A percentile compares a stretch with the other conserved stretches of the same genome.
phyloP scores from a whole-genome alignment of 2,329 filamentous ascomycete genomes.

The Pestalotiopsis sp. region DNA sequence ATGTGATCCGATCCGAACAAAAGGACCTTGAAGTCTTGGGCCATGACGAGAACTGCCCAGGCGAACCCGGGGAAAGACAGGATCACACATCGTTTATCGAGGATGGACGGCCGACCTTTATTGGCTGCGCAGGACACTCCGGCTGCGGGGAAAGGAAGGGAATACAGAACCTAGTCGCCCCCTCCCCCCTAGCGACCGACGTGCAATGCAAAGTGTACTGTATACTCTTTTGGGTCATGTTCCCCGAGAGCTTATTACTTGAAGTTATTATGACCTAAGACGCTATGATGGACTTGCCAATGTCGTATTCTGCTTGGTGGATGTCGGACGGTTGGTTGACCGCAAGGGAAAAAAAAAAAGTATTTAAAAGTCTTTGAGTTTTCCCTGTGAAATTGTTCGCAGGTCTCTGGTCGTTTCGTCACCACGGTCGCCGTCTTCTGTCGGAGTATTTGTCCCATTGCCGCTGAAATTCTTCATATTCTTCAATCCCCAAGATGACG shows the following conservation, averaged over 20 bases:
- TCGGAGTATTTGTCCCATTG: background rate
- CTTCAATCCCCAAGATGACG: background rate
- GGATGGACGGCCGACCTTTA: background rate
- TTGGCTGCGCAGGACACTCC: background rate
- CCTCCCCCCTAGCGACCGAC: background rate
- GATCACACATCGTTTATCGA: background rate
- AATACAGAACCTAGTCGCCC: no score
- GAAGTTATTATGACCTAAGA: background rate
- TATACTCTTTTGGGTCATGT: constrained; percentile 9
- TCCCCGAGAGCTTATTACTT: constrained; percentile 11
- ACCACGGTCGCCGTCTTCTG: background rate
- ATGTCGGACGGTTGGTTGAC: background rate
- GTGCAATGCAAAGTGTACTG: background rate
- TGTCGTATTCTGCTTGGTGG: background rate
- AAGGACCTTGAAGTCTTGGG: background rate
- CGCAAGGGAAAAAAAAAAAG: background rate
- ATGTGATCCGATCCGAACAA: background rate
- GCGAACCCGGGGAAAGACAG: background rate
- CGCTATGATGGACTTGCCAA: background rate
- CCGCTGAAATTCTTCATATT: background rate
- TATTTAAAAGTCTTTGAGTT: constrained; percentile 3
- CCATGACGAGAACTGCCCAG: background rate
- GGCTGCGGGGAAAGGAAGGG: background rate
- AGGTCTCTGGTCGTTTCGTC: background rate
- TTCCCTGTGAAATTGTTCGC: background rate